Evolutionary conservation across 1,139 yeast species (phyloP).

Genomic region (Kurtzmaniella quercitrusa): DNA sequence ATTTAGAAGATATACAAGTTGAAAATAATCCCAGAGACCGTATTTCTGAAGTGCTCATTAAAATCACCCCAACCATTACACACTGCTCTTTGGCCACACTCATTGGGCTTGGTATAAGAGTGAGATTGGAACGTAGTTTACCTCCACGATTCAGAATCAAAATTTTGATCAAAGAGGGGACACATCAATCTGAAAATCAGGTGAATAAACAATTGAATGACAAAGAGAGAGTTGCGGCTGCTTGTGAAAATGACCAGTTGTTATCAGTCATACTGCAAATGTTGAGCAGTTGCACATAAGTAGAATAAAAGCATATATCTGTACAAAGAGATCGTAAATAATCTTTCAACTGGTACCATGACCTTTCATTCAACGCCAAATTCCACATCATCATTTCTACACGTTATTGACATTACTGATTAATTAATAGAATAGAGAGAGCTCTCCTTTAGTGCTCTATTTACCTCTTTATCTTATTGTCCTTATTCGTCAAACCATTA

Average conservation of each 20-base stretch:
- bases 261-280: conserved; percentile 84
- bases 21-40: conserved; percentile 50
- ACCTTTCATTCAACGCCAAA: too few relatives aligned
- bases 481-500: background rate
- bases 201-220: conserved; percentile 96
- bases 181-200: conserved; percentile 93
- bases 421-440: too few relatives aligned
- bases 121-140: conserved; percentile 81
- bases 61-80: conserved; percentile 95
- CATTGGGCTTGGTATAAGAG: conserved; percentile 92
- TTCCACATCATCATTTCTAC: too few relatives aligned
- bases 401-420: too few relatives aligned
- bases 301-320: background rate
- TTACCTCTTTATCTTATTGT: background rate
- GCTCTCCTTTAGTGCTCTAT: too few relatives aligned
- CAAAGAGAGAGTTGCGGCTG: conserved; percentile 97
- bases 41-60: conserved; percentile 73
- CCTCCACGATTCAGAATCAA: conserved; percentile 82
- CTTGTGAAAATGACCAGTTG: conserved; percentile 94
- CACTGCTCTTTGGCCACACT: conserved; percentile 96
- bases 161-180: conserved; percentile 80
- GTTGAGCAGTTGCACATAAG: conserved; percentile 70
- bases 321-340: too few relatives aligned
- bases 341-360: too few relatives aligned
- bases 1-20: conserved; percentile 73